These are phyloP conservation scores for Monosporascus sp. DNA, from an alignment of 2,329 filamentous ascomycete genomes.

Conservation along the genomic window DNA sequence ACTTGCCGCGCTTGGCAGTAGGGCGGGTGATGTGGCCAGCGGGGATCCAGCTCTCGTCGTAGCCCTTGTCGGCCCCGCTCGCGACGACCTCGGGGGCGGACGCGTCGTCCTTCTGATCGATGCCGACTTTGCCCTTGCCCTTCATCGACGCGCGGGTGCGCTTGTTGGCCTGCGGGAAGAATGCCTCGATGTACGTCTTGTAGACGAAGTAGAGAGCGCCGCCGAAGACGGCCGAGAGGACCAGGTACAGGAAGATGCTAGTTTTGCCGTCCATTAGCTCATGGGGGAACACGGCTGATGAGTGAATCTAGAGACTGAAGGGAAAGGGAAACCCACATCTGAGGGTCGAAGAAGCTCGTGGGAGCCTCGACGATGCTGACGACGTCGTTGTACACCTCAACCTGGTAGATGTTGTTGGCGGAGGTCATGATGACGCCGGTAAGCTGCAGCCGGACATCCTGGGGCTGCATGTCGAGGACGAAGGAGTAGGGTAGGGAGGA, in stretches of 20 bases:
- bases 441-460: conserved; percentile 77
- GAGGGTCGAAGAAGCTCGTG: conserved; percentile 87
- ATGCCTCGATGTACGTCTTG: conserved; percentile 92
- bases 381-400: conserved; percentile 74
- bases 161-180: conserved; percentile 82
- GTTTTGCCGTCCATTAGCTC: too few relatives aligned
- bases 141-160: conserved; percentile 56
- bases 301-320: conserved; percentile 44
- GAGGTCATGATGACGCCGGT: conserved; percentile 66
- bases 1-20: conserved; percentile 61
- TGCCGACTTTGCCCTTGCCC: conserved; percentile 50
- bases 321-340: conserved; percentile 66
- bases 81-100: conserved; percentile 68
- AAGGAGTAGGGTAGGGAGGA: conserved; percentile 78
- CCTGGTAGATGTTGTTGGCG: conserved; percentile 66
- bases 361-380: conserved; percentile 87
- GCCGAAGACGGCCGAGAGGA: conserved; percentile 73
- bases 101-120: conserved; percentile 52
- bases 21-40: conserved; percentile 84
- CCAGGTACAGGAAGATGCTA: conserved; percentile 95
- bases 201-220: conserved; percentile 94
- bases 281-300: not conserved
- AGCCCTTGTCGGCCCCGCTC: conserved; percentile 64
- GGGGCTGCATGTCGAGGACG: conserved; percentile 85
- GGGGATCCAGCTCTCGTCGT: conserved; percentile 93